phyloP scores from a whole-genome alignment of 73 alveolate species.

The Diophrys sp. region DNA sequence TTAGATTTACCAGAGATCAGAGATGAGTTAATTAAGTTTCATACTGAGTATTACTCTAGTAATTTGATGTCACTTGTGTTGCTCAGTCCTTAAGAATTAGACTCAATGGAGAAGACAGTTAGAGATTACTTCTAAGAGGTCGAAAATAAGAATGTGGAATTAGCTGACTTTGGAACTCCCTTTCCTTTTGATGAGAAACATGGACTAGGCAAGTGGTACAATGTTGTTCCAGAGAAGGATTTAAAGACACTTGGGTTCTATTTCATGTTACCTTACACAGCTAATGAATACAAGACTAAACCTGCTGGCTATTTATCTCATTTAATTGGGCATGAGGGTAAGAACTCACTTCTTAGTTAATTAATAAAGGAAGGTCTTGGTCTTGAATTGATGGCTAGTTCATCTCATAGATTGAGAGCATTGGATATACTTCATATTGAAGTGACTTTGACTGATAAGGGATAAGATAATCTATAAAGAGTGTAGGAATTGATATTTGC shows the following conservation, averaged over 20 bases:
- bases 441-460: constrained; percentile 85
- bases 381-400: constrained; percentile 59
- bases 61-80: constrained; percentile 84
- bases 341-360: constrained; percentile 77
- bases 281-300: constrained; percentile 43
- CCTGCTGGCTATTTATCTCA: constrained; percentile 70
- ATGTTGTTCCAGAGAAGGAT: constrained; percentile 83
- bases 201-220: constrained; percentile 72
- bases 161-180: constrained; percentile 73
- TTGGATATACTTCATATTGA: constrained; percentile 52
- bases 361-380: constrained; percentile 83
- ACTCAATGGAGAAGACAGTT: constrained; percentile 61
- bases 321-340: constrained; percentile 88
- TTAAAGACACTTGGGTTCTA: constrained; percentile 56
- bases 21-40: constrained; percentile 77
- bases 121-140: constrained; percentile 60
- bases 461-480: constrained; percentile 69
- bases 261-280: constrained; percentile 71
- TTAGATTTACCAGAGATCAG: constrained; percentile 74
- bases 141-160: constrained; percentile 70
- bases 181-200: constrained; percentile 70
- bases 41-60: constrained; percentile 86
- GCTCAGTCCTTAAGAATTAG: constrained; percentile 66
- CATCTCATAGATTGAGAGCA: constrained; percentile 52
- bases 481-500: constrained; percentile 76